Percentiles rank a stretch among this genome's conserved stretches.
Conservation (phyloP, 2,329 filamentous ascomycete genomes). For the Colletotrichum tabaci region DNA sequence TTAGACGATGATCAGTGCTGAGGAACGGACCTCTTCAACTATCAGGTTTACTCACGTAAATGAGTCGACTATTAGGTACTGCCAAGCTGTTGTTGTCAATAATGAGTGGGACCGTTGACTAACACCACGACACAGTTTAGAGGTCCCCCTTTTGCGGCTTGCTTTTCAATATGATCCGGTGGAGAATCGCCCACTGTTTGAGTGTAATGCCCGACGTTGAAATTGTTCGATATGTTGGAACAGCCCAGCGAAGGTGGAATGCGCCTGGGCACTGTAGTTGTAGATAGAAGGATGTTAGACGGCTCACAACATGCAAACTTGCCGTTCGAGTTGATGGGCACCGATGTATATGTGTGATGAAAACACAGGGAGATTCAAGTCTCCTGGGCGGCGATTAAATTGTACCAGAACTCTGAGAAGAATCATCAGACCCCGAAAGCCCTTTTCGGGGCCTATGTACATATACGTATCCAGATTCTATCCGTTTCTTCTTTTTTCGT, state of each 20-base stretch:
- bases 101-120: slow-evolving; percentile 29
- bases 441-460: slow-evolving; percentile 35
- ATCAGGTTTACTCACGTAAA: not conserved
- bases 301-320: not conserved
- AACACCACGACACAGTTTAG: slow-evolving; percentile 16
- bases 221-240: not conserved
- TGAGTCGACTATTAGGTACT: slow-evolving; percentile 36
- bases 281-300: not conserved
- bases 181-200: not conserved
- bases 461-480: slow-evolving; percentile 36
- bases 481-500: slow-evolving; percentile 35
- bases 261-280: not conserved
- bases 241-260: not conserved
- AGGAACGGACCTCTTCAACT: not conserved
- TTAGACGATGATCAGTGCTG: not conserved
- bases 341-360: slow-evolving; percentile 7
- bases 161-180: not conserved
- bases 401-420: slow-evolving; percentile 34
- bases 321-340: too few species aligned
- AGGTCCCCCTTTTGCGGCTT: not conserved
- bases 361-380: slow-evolving; percentile 28
- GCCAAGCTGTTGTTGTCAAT: slow-evolving; percentile 31
- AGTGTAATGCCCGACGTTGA: slow-evolving; percentile 16
- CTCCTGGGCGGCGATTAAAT: slow-evolving; percentile 39
- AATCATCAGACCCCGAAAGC: slow-evolving; percentile 25